Evolutionary conservation across 73 alveolate species (phyloP).

Genomic region (Effrenium voratum): DNA sequence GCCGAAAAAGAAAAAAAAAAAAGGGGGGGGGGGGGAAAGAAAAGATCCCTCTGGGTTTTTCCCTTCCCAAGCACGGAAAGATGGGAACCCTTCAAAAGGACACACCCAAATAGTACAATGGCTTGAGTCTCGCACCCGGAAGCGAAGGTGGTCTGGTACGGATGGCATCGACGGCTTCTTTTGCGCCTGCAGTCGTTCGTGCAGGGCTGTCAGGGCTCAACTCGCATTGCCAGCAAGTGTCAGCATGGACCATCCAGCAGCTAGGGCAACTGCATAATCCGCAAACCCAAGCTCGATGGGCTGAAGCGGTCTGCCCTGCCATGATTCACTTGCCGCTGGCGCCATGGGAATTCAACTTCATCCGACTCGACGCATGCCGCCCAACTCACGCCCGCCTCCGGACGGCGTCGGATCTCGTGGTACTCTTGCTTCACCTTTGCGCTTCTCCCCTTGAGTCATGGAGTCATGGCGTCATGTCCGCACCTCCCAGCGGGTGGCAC

Average conservation of each 20-base stretch:
- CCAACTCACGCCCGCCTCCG: background rate
- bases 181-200: no score
- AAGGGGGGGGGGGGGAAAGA: background rate
- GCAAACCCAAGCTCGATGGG: constrained; percentile 46
- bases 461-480: background rate
- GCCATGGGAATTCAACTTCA: background rate
- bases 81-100: background rate
- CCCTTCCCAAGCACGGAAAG: background rate
- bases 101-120: background rate
- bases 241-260: background rate
- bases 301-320: constrained; percentile 62
- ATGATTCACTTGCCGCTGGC: background rate
- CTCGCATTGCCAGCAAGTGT: background rate
- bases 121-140: constrained; percentile 28
- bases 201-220: no score
- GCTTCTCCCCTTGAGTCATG: no score
- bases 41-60: background rate
- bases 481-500: constrained; percentile 90
- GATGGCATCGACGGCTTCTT: constrained; percentile 62
- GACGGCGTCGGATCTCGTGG: constrained; percentile 10
- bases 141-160: constrained; percentile 78
- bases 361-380: background rate
- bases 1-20: background rate
- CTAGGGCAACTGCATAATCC: background rate
- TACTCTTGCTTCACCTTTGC: constrained; percentile 69